Evolutionary conservation across 345 rosid species (phyloP).

Genomic region (Cochlearia excelsa): DNA sequence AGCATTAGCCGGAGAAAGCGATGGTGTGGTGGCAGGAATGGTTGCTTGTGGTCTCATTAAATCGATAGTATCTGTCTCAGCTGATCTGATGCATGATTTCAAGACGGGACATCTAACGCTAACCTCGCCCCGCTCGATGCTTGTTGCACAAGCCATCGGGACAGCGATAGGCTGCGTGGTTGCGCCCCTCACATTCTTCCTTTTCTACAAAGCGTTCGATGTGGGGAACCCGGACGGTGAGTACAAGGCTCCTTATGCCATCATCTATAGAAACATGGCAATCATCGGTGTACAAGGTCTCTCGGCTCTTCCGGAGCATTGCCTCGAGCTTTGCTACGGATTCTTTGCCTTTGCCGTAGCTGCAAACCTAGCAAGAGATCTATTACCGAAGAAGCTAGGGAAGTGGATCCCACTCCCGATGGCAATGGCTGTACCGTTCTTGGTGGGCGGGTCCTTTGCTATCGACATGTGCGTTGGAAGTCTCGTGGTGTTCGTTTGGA

Average conservation of each 20-base stretch:
- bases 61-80: constrained; percentile 78
- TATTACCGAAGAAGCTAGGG: constrained; percentile 44
- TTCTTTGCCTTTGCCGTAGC: constrained; percentile 77
- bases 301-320: constrained; percentile 83
- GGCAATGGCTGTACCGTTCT: constrained; percentile 98
- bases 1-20: constrained; percentile 55
- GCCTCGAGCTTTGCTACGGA: constrained; percentile 79
- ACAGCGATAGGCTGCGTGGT: constrained; percentile 82
- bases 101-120: constrained; percentile 87
- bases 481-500: constrained; percentile 54
- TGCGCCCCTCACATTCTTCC: constrained; percentile 79
- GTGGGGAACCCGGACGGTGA: constrained; percentile 88
- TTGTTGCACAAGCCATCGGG: constrained; percentile 81
- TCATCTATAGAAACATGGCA: constrained; percentile 89
- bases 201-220: constrained; percentile 87
- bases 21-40: constrained; percentile 84
- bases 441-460: constrained; percentile 83
- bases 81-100: constrained; percentile 95
- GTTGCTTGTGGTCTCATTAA: constrained; percentile 88
- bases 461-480: constrained; percentile 84
- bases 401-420: constrained; percentile 89
- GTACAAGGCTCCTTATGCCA: constrained; percentile 93
- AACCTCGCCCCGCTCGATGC: constrained; percentile 90
- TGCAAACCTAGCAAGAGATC: constrained; percentile 62
- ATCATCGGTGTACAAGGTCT: constrained; percentile 89